These are phyloP conservation scores for Xenoacremonium recifei DNA, from an alignment of 2,329 filamentous ascomycete species.

Conservation along the genomic window DNA sequence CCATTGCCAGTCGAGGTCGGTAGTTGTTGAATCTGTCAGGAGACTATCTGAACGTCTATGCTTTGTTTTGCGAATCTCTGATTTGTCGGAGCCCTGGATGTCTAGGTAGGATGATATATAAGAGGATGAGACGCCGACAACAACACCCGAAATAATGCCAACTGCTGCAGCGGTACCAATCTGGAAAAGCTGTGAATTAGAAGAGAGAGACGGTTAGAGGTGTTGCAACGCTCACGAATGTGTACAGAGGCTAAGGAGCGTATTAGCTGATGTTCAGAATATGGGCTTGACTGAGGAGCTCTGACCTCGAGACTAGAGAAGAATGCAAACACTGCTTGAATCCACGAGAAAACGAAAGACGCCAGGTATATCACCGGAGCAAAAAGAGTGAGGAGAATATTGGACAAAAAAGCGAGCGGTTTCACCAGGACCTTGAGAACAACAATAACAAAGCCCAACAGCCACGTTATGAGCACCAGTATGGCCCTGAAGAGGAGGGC, in stretches of 20 bases:
- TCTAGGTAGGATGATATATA: conserved; percentile 52
- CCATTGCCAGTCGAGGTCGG: conserved; percentile 39
- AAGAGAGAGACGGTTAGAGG: conserved; percentile 17
- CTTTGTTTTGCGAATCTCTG: conserved; percentile 10
- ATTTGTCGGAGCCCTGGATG: conserved; percentile 32
- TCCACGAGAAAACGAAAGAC: conserved; percentile 24
- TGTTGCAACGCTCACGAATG: conserved; percentile 35
- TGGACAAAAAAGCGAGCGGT: conserved; percentile 28
- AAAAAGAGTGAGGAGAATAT: conserved; percentile 30
- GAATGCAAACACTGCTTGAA: conserved; percentile 24
- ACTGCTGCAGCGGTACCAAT: conserved; percentile 66
- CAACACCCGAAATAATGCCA: conserved; percentile 61
- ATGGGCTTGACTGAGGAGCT: neutral
- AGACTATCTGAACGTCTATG: too few species aligned
- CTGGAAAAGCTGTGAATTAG: conserved; percentile 21
- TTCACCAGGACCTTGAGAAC: conserved; percentile 27
- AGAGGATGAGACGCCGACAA: conserved; percentile 56
- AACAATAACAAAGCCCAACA: too few species aligned
- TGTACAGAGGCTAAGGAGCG: conserved; percentile 38
- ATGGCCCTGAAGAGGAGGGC: too few species aligned
- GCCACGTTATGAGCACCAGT: too few species aligned
- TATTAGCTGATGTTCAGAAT: too few species aligned
- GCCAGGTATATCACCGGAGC: conserved; percentile 37
- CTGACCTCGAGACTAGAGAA: conserved; percentile 37
- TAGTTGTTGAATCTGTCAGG: conserved; percentile 19